Base-by-base conservation (phyloP, 2,329 filamentous ascomycete species). In the Cladophialophora psammophila region DNA sequence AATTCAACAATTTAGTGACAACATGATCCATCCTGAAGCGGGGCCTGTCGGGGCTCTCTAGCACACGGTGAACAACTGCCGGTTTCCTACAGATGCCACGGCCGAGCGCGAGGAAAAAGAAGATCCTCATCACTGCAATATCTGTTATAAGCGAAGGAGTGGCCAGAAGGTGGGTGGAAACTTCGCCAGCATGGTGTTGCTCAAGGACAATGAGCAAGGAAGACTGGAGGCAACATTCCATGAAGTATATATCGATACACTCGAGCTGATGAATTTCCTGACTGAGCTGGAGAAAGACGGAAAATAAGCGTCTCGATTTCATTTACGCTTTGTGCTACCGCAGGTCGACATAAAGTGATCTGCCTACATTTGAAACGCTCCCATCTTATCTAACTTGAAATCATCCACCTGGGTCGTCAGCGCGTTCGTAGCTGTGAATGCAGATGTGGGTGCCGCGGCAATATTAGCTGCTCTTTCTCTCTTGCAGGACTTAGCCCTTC, bases 331-430 rank as follows among this genome's bases (percentile, higher is more conserved):
- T 26, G 26, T 40, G 38, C 15, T 40, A 12, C 38, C 5, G 38
- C 13, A 40, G 10, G 15, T 40, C 38, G 9, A n/a, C 15, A 3
- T 42, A 42, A n/a, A 42, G 12, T 15, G 38, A 2, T 42, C 38
- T 12, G 26, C 38, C 38, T 42, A 42, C 38, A 42, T 55, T 35
- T 66, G 64, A 50, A 66, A 66, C 8, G 38, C 58, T 12, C 58
- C 59, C 64, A 66, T 66, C 31, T 54, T 62, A 40, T 66, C 64
- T 2, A 66, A 15, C 50, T 50, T 35, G 36, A 62, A 66, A 9
- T 57, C 58, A 31, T 61, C 15, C 8, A 61, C 48, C 57, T 65
- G 63, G 18, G 56, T 61, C 2, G 55, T 45, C 9, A 60, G 15
- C 15, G 34, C 63, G 10, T 34, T 32, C n/a, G 63, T 65, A n/a